Evolutionary conservation across 2,329 filamentous ascomycete genomes (phyloP), one percentile per base, ranked within the genome.

Genomic region (Blastomyces parvus): DNA sequence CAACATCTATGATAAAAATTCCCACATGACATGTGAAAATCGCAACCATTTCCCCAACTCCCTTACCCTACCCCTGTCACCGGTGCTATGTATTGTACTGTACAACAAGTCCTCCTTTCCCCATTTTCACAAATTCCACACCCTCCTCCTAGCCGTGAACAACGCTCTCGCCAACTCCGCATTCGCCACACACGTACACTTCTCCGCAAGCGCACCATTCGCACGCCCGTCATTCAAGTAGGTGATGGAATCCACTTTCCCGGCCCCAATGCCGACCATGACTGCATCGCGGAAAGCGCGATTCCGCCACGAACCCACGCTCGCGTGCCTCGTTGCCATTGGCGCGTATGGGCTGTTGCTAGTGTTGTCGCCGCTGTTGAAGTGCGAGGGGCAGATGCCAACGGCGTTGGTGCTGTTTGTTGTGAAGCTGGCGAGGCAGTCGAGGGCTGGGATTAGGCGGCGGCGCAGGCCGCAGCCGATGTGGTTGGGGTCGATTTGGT

Each of bases 401-500:
- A 62, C 59, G 6, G 65, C 52, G 2, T 27, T 44, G n/a, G 71
- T 66, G 19, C 69, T 65, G 59, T 75, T 72, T 30, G 70, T 68
- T 3, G 75, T 67, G 62, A 75, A 77, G 25, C 71, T 70, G 61
- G 77, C 73, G 44, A 78, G 71, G 27, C 70, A 72, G 46, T 77
- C 75, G 5, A 79, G 67, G 1, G 74, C 67, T 2, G 75, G 74
- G 9, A 77, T 68, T 9, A 79, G 67, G 8, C 76, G 73, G 33
- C 76, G 76, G 25, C 76, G 69, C 17, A 78, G 70, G 3, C 77
- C 77, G 63, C 78, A 79, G 42, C 76, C 74, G 2, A 69, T 68
- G 60, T 79, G 78, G 61, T 74, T 74, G 1, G 67, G 63, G 64
- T 79, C 77, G 44, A 80, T 73, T 63, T 79, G 75, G 64, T 79